A percentile compares a stretch with the other conserved stretches of the same genome.
Conservation (phyloP, 1,284 basidiomycete genomes). For the Sporisorium exsertum region DNA sequence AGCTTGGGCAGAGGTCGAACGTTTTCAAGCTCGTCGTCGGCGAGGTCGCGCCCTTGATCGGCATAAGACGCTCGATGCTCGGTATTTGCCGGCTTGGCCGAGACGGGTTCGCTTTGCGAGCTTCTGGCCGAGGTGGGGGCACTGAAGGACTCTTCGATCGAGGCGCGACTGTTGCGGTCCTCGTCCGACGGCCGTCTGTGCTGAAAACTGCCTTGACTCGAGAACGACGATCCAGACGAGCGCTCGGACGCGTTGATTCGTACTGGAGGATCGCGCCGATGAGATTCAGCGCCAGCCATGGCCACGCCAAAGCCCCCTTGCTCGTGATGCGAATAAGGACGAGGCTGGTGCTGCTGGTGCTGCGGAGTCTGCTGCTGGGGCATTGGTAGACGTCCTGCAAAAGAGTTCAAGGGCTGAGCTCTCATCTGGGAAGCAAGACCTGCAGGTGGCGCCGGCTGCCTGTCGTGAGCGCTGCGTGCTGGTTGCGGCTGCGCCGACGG, state of each 20-base stretch:
- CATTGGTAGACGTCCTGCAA: constrained; percentile 11
- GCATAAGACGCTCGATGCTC: constrained; percentile 26
- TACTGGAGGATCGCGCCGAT: constrained; percentile 30
- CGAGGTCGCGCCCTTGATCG: constrained; percentile 42
- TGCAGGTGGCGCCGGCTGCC: constrained; percentile 8
- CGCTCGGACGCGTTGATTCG: constrained; percentile 50
- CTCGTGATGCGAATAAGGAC: not conserved
- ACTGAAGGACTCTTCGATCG: constrained; percentile 54
- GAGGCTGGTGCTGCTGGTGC: constrained; percentile 10
- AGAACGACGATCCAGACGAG: constrained; percentile 62
- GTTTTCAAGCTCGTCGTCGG: constrained; percentile 54
- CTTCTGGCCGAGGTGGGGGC: constrained; percentile 62
- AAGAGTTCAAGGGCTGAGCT: constrained; percentile 24
- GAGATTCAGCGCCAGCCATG: constrained; percentile 14
- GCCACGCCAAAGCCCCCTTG: constrained; percentile 1
- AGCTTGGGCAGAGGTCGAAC: constrained; percentile 55
- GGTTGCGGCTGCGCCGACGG: constrained; percentile 18
- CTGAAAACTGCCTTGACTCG: constrained; percentile 37
- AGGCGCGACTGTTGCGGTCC: constrained; percentile 32
- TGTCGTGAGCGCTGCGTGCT: constrained; percentile 23
- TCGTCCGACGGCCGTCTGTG: constrained; percentile 29
- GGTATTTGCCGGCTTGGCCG: constrained; percentile 16
- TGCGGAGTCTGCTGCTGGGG: constrained; percentile 15
- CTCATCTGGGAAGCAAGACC: constrained; percentile 14
- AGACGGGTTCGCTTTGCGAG: constrained; percentile 52